These are phyloP conservation scores for Aspergillus pseudoglaucus DNA, from an alignment of 2,329 filamentous ascomycete species.

Conservation along the genomic window DNA sequence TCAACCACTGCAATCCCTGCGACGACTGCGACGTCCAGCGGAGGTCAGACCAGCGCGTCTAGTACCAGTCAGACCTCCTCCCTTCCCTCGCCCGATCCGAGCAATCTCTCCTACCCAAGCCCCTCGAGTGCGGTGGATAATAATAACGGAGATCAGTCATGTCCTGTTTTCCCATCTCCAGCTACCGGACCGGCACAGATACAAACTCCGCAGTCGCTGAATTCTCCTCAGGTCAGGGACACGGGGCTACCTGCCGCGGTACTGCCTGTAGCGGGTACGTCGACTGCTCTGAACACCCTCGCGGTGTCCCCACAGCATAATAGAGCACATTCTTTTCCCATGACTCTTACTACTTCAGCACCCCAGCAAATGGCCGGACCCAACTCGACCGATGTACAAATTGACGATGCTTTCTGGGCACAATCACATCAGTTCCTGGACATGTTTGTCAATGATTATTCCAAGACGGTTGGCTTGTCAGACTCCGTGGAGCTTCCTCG, in stretches of 20 bases:
- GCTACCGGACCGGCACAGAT: slow-evolving; percentile 49
- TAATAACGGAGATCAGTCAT: slow-evolving; percentile 4
- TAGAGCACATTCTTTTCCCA: not conserved
- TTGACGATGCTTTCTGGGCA: slow-evolving; percentile 6
- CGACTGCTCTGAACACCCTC: not conserved
- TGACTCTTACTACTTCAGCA: not conserved
- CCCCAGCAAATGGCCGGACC: not conserved
- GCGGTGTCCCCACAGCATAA: not conserved
- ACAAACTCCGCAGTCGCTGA: slow-evolving; percentile 13
- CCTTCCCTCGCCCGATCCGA: slow-evolving; percentile 26
- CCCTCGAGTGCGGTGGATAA: slow-evolving; percentile 15
- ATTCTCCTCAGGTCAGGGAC: not conserved
- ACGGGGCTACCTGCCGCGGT: not conserved
- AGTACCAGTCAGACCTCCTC: slow-evolving; percentile 6
- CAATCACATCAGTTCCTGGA: slow-evolving; percentile 8
- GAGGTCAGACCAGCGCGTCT: not conserved
- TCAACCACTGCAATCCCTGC: not conserved
- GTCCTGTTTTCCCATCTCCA: slow-evolving; percentile 51
- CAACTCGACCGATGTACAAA: not conserved
- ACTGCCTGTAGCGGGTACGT: not conserved
- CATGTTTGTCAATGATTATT: slow-evolving; percentile 9
- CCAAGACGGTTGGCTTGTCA: slow-evolving; percentile 21
- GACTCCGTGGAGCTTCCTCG: slow-evolving; percentile 41
- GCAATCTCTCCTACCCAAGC: slow-evolving; percentile 20
- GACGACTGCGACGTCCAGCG: not conserved